phyloP scores from a whole-genome alignment of 768 basidiomycete genomes.

The Xanthoconium purpureum region DNA sequence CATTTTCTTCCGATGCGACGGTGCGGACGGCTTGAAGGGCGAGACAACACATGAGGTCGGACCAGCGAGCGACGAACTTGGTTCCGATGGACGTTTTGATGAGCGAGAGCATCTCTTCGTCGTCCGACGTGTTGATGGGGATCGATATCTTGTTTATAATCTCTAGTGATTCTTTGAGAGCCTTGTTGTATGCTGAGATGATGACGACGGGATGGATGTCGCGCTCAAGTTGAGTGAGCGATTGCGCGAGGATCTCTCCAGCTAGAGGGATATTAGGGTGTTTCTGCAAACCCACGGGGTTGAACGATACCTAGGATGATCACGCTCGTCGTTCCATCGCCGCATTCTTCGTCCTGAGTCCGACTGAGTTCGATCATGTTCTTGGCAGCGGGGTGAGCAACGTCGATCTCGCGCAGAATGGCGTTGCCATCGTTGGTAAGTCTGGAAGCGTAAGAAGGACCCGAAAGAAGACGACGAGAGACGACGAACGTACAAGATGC shows the following conservation, averaged over 20 bases:
- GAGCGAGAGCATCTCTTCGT: constrained; percentile 89
- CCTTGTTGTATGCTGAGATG: constrained; percentile 97
- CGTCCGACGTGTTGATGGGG: constrained; percentile 83
- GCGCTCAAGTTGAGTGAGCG: constrained; percentile 87
- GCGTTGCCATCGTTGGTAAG: constrained; percentile 99
- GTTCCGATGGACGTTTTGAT: constrained; percentile 99
- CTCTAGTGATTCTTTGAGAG: constrained; percentile 85
- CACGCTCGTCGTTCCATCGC: constrained; percentile 97
- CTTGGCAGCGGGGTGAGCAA: constrained; percentile 98
- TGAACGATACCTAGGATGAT: constrained; percentile 82
- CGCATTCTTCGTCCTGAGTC: constrained; percentile 98
- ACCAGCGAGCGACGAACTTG: constrained; percentile 96
- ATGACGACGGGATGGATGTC: constrained; percentile 99
- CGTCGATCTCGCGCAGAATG: constrained; percentile 96
- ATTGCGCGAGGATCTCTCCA: constrained; percentile 96
- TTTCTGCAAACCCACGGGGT: neutral
- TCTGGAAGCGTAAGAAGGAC: constrained; percentile 38
- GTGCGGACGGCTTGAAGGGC: constrained; percentile 90
- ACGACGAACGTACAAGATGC: constrained; percentile 70
- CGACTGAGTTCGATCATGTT: constrained; percentile 99
- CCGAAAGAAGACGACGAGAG: neutral
- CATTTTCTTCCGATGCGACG: constrained; percentile 74
- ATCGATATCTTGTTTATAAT: constrained; percentile 86
- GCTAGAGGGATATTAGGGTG: constrained; percentile 41
- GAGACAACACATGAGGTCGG: constrained; percentile 94